Percentiles rank a stretch among this genome's conserved stretches.
Evolutionary conservation across 1,284 basidiomycete species (phyloP).

Genomic region (Rhodotorula sp.): DNA sequence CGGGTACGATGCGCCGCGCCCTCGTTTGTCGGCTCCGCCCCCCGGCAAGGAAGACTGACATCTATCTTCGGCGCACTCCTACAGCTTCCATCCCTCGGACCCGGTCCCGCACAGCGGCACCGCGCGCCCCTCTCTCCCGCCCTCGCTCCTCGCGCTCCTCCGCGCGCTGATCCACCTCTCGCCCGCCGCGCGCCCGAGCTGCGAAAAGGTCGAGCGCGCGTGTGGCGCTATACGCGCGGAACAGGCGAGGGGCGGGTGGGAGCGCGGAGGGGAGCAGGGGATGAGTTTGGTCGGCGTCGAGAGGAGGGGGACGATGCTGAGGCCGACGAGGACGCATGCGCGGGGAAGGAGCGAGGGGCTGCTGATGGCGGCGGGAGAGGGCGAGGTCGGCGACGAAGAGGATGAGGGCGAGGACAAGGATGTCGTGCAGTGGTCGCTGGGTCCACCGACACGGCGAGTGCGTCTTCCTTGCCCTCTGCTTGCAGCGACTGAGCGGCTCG

Average conservation of each 20-base stretch:
- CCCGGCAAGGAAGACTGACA: too few relatives aligned
- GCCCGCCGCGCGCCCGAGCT: conserved; percentile 33
- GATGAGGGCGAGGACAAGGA: background rate
- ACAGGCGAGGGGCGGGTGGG: background rate
- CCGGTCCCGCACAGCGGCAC: conserved; percentile 9
- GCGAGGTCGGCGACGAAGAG: background rate
- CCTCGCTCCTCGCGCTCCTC: conserved; percentile 36
- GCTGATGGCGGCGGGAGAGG: too few relatives aligned
- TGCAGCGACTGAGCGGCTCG: too few relatives aligned
- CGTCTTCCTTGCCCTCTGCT: too few relatives aligned
- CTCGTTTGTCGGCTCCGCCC: too few relatives aligned
- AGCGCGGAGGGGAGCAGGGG: background rate
- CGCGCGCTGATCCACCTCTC: conserved; percentile 33
- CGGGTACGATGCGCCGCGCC: conserved; percentile 29
- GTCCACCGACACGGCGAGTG: too few relatives aligned
- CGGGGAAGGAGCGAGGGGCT: too few relatives aligned
- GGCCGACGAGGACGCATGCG: too few relatives aligned
- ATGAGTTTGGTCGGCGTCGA: background rate
- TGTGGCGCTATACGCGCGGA: conserved; percentile 15
- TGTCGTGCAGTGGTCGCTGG: background rate
- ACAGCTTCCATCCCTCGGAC: background rate
- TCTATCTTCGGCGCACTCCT: background rate
- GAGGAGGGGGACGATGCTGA: too few relatives aligned
- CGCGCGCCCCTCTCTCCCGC: conserved; percentile 41
- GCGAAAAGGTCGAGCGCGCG: conserved; percentile 26